phyloP scores from a whole-genome alignment of 768 basidiomycete genomes.

The Clavulina sp. region DNA sequence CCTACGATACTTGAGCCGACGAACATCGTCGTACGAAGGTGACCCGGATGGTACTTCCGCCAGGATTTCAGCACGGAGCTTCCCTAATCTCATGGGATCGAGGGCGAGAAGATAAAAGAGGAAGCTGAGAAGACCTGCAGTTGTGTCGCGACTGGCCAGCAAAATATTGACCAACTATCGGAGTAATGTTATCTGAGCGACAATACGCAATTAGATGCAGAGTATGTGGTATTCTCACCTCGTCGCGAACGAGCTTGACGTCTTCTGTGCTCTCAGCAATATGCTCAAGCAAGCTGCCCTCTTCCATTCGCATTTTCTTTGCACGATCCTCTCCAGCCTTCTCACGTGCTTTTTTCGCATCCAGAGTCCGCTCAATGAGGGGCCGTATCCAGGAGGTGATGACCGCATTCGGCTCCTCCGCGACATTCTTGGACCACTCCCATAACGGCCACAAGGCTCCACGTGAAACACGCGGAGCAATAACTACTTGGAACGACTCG shows the following conservation, averaged over 20 bases:
- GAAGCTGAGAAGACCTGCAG: conserved; percentile 8
- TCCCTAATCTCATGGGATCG: conserved; percentile 6
- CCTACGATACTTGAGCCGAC: conserved; percentile 5
- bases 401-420: background rate
- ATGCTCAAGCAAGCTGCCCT: conserved; percentile 8
- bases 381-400: conserved; percentile 5
- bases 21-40: conserved; percentile 3
- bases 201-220: background rate
- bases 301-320: conserved; percentile 1
- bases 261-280: conserved; percentile 1
- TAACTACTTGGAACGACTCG: conserved; percentile 3
- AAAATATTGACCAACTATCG: conserved; percentile 9
- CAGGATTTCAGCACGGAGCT: conserved; percentile 13
- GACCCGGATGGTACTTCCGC: background rate
- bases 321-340: too few relatives aligned
- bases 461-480: background rate
- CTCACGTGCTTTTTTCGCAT: conserved; percentile 2
- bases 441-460: background rate
- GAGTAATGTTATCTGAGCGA: background rate
- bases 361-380: conserved; percentile 2
- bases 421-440: conserved; percentile 5
- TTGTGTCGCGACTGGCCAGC: conserved; percentile 11
- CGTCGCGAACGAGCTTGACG: conserved; percentile 1
- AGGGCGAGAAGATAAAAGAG: conserved; percentile 5
- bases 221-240: too few relatives aligned